phyloP scores from a whole-genome alignment of 768 basidiomycete species.

The Lactifluus hygrophoroides region DNA sequence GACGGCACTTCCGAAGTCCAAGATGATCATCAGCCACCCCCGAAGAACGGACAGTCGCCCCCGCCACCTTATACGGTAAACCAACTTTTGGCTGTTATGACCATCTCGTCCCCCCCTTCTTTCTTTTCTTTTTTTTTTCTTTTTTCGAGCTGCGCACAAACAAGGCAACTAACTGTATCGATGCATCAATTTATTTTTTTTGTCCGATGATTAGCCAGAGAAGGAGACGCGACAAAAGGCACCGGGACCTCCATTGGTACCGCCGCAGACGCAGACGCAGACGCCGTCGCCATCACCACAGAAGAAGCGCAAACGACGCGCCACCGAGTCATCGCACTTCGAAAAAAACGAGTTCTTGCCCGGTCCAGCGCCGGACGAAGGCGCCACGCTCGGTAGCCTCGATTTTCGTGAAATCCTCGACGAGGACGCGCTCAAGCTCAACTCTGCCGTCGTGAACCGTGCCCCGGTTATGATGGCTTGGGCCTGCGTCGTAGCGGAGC shows the following conservation, averaged over 20 bases:
- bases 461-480: slow-evolving; percentile 95
- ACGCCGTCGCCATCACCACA: slow-evolving; percentile 27
- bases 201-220: background rate
- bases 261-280: no score
- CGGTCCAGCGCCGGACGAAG: slow-evolving; percentile 41
- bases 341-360: slow-evolving; percentile 56
- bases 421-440: slow-evolving; percentile 55
- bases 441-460: slow-evolving; percentile 70
- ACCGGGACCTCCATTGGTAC: no score
- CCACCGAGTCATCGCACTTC: slow-evolving; percentile 24
- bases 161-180: no score
- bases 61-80: slow-evolving; percentile 15
- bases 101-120: no score
- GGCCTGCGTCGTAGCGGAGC: slow-evolving; percentile 79
- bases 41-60: background rate
- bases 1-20: background rate
- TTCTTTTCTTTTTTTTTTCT: background rate
- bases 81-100: no score
- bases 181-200: no score
- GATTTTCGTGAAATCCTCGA: slow-evolving; percentile 69
- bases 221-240: no score
- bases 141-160: background rate
- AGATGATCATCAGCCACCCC: background rate
- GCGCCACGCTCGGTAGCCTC: slow-evolving; percentile 41
- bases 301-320: slow-evolving; percentile 45